These are phyloP conservation scores for Prunus salicina DNA, from an alignment of 306 rosid species.

Conservation along the genomic window DNA sequence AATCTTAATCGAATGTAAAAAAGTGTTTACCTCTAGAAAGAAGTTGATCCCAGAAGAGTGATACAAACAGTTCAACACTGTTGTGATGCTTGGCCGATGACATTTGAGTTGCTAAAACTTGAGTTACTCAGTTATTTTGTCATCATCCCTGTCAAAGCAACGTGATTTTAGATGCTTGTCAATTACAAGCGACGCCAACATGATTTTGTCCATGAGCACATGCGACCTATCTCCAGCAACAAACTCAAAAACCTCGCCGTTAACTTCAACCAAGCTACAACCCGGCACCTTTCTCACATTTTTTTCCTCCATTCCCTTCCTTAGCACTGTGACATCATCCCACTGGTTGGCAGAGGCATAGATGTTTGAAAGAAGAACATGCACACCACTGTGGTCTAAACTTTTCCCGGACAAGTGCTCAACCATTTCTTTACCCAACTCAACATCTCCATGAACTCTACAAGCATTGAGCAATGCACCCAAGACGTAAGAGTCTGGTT, in stretches of 20 bases:
- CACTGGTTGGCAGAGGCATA: conserved; percentile 41
- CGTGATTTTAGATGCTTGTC: conserved; percentile 33
- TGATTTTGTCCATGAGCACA: conserved; percentile 23
- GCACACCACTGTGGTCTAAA: conserved; percentile 42
- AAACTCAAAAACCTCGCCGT: conserved; percentile 38
- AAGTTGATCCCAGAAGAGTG: neutral
- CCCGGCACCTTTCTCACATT: conserved; percentile 39
- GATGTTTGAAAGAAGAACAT: conserved; percentile 44
- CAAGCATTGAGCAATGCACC: conserved; percentile 55
- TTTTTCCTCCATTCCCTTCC: conserved; percentile 41
- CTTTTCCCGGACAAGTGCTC: conserved; percentile 29
- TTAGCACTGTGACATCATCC: conserved; percentile 36
- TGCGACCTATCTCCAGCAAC: conserved; percentile 37
- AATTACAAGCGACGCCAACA: conserved; percentile 19
- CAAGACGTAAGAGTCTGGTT: conserved; percentile 42
- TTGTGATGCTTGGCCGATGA: neutral
- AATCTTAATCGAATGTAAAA: too few species aligned
- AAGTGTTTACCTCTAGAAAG: neutral
- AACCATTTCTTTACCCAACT: conserved; percentile 35
- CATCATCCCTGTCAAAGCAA: conserved; percentile 16
- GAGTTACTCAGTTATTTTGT: neutral
- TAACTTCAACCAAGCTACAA: conserved; percentile 40
- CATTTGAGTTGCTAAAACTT: neutral
- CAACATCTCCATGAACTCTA: conserved; percentile 39
- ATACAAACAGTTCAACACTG: neutral